Evolutionary conservation across 2,329 filamentous ascomycete species (phyloP), one percentile per base, ranked within the genome.

Genomic region (Aspergillus tamarii): DNA sequence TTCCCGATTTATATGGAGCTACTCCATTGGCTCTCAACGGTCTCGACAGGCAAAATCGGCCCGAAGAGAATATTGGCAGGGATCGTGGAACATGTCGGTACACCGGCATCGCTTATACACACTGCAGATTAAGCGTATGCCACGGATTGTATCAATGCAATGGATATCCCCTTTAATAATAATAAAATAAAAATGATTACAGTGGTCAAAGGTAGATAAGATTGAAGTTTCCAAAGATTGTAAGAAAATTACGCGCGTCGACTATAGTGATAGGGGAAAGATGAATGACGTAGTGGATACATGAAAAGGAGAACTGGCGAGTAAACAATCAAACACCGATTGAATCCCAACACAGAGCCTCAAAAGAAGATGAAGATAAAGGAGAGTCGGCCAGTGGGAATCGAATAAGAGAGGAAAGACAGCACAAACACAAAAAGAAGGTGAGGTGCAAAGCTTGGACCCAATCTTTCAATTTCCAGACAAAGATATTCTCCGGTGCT

Each of bases 61-160:
- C 62, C 62, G 65, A 64, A 50, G 63, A 63, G 43, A 68, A 61
- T 30, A 64, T n/a, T 46, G 62, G 26, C 52, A 70, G 46, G 52
- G 71, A 70, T 45, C 70, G 71, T 36, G 63, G 65, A 62, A 73
- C 63, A 66, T 65, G 54, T 60, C 72, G 69, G 56, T 67, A 69
- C 69, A 71, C 72, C 65, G 69, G 59, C 68, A 72, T 74, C 57
- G 26, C 46, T 48, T 6, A 48, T 41, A 41, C 34, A 59, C 32
- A 53, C 45, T 36, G 32, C 46, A 32, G 52, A 23, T 59, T 41
- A 16, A 62, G 26, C 21, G 39, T 54, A 14, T 32, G 46, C 23
- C 57, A 57, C 28, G 11, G 32, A 39, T n/a, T 32, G 46, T 52
- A 30, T 19, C 46, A 52, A 30, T 52, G 28, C 9, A 52, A 52